These are phyloP conservation scores for Termitomyces bulborhizus DNA, from an alignment of 768 basidiomycete species.

Conservation along the genomic window DNA sequence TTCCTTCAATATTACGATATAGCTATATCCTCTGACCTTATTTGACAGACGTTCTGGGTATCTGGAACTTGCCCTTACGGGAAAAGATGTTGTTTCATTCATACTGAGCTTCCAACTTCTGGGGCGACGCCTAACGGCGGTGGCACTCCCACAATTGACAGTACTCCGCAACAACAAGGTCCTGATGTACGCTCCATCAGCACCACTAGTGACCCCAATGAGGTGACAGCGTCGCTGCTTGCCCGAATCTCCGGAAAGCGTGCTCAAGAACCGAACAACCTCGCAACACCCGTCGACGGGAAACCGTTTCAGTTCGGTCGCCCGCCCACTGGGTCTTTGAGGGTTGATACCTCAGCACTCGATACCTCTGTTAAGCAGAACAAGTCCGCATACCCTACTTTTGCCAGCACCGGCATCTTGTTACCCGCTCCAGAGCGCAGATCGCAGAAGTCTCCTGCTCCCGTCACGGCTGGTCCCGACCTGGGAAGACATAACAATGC, in stretches of 20 bases:
- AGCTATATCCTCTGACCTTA: slow-evolving; percentile 17
- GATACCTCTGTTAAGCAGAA: slow-evolving; percentile 64
- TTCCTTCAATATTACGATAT: neutral
- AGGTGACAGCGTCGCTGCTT: slow-evolving; percentile 63
- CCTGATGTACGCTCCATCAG: slow-evolving; percentile 51
- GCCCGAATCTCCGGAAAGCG: slow-evolving; percentile 72
- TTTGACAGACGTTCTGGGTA: slow-evolving; percentile 80
- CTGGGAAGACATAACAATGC: slow-evolving; percentile 71
- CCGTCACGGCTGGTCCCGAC: slow-evolving; percentile 82
- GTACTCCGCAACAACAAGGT: slow-evolving; percentile 41
- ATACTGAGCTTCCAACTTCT: slow-evolving; percentile 74
- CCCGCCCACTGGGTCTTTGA: slow-evolving; percentile 63
- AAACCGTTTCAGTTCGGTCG: slow-evolving; percentile 51
- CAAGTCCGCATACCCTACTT: slow-evolving; percentile 80
- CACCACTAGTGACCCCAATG: slow-evolving; percentile 78
- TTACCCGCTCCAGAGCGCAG: slow-evolving; percentile 53
- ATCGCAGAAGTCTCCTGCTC: slow-evolving; percentile 65
- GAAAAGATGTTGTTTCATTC: slow-evolving; percentile 91
- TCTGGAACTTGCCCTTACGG: slow-evolving; percentile 92
- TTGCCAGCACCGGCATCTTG: slow-evolving; percentile 54
- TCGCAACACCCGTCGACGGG: slow-evolving; percentile 51
- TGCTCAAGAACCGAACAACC: slow-evolving; percentile 39
- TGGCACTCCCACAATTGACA: slow-evolving; percentile 29
- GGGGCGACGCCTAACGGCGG: slow-evolving; percentile 38
- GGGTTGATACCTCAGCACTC: slow-evolving; percentile 68